These are phyloP conservation scores for Zygoascus tannicola DNA, from an alignment of 805 yeast genomes.

Conservation along the genomic window DNA sequence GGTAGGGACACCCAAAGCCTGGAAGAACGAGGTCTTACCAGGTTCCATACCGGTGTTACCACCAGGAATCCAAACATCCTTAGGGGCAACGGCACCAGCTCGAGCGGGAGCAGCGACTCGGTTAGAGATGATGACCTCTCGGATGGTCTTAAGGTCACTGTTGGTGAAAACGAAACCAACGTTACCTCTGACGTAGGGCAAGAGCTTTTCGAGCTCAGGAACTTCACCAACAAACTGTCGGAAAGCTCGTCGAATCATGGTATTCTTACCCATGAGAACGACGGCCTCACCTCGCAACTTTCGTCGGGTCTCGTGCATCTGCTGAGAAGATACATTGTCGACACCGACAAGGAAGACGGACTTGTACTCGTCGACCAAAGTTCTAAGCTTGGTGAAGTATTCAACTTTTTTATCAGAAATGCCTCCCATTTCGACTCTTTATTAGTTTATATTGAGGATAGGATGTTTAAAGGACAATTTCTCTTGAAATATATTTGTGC, in stretches of 20 bases:
- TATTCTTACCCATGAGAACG: conserved; percentile 99
- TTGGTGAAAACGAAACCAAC: conserved; percentile 99
- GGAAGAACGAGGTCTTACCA: conserved; percentile 99
- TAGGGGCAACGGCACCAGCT: conserved; percentile 99
- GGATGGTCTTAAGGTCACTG: conserved; percentile 82
- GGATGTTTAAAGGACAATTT: conserved; percentile 30
- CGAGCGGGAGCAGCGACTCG: conserved; percentile 99
- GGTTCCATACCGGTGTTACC: conserved; percentile 99
- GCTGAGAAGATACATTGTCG: conserved; percentile 99
- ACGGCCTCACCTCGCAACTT: conserved; percentile 90
- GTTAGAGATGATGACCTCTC: conserved; percentile 81
- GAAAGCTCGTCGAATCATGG: conserved; percentile 99
- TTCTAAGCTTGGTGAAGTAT: conserved; percentile 92
- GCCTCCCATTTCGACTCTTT: conserved; percentile 98
- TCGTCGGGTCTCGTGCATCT: conserved; percentile 99
- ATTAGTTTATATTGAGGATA: conserved; percentile 21
- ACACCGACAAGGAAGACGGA: conserved; percentile 98
- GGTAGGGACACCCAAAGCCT: conserved; percentile 99
- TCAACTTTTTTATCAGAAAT: conserved; percentile 93
- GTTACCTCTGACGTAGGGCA: conserved; percentile 95
- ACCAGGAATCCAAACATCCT: conserved; percentile 95
- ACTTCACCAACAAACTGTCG: conserved; percentile 88
- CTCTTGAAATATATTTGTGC: neutral
- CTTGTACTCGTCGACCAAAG: conserved; percentile 92
- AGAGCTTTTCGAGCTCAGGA: conserved; percentile 91